phyloP scores from a whole-genome alignment of 176 grass and related monocot genomes.

The Carex myosuroides region DNA sequence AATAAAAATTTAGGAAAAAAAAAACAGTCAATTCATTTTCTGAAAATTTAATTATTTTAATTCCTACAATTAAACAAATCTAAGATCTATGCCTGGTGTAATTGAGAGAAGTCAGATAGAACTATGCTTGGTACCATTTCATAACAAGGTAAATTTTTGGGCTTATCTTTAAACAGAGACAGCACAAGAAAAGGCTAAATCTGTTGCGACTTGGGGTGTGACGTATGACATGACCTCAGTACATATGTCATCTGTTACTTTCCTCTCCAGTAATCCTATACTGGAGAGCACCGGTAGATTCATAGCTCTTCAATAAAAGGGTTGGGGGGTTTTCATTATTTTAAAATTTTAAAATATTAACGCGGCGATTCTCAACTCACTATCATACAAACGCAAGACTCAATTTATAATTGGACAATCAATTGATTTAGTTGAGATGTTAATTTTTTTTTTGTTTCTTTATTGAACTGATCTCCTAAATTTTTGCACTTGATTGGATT shows the following conservation, averaged over 20 bases:
- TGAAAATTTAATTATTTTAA: too few species aligned
- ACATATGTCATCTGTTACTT: not conserved
- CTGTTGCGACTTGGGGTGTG: not conserved
- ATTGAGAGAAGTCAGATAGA: too few species aligned
- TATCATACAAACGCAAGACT: not conserved
- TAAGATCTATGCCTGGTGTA: too few species aligned
- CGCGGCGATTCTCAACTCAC: not conserved
- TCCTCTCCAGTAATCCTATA: not conserved
- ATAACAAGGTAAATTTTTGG: not conserved
- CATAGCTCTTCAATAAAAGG: not conserved
- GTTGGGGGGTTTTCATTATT: not conserved
- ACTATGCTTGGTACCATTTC: too few species aligned
- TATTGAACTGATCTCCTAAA: not conserved
- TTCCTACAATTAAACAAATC: too few species aligned
- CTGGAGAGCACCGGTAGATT: not conserved
- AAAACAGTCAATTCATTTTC: too few species aligned
- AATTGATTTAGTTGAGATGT: conserved; percentile 3
- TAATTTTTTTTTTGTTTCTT: not conserved
- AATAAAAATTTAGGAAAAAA: too few species aligned
- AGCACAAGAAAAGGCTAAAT: not conserved
- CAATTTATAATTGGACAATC: not conserved
- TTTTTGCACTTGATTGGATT: not conserved
- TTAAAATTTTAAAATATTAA: not conserved
- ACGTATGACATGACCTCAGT: not conserved
- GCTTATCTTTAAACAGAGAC: not conserved